Evolutionary conservation across 495 filamentous ascomycete genomes (phyloP).

Genomic region (Staphylotrichum tortipilum): DNA sequence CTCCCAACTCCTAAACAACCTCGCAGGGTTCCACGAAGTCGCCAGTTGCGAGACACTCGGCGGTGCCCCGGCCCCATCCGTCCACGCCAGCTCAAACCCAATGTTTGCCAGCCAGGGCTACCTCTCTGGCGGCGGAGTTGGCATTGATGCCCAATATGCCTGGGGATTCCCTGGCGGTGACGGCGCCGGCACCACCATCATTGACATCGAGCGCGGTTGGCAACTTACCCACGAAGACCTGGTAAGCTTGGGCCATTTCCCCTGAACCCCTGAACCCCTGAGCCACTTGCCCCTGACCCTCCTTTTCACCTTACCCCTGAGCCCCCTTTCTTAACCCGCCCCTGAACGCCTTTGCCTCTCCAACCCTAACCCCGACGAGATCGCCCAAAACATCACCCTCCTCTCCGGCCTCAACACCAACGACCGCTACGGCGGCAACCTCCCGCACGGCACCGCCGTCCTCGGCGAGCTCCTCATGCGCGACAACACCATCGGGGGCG

Average conservation of each 20-base stretch:
- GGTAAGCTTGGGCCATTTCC: background rate
- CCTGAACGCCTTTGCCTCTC: no score
- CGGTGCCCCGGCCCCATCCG: background rate
- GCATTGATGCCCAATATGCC: conserved; percentile 10
- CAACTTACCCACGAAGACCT: conserved; percentile 10
- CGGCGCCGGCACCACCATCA: conserved; percentile 1
- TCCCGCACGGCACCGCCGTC: conserved; percentile 10
- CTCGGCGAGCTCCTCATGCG: conserved; percentile 10
- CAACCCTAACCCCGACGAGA: background rate
- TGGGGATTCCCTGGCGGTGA: conserved; percentile 10
- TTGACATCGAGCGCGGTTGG: conserved; percentile 12
- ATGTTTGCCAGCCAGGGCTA: conserved; percentile 1
- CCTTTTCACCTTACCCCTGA: no score
- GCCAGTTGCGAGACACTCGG: background rate
- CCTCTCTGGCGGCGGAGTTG: background rate
- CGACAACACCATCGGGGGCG: conserved; percentile 10
- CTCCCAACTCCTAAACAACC: background rate
- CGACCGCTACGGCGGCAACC: background rate
- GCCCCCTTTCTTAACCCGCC: no score
- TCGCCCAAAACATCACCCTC: background rate
- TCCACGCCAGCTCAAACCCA: background rate
- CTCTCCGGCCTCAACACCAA: background rate
- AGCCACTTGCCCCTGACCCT: no score
- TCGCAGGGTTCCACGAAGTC: background rate
- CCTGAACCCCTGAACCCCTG: background rate